phyloP scores from a whole-genome alignment of 306 rosid species.

The Arachis hypogaea region DNA sequence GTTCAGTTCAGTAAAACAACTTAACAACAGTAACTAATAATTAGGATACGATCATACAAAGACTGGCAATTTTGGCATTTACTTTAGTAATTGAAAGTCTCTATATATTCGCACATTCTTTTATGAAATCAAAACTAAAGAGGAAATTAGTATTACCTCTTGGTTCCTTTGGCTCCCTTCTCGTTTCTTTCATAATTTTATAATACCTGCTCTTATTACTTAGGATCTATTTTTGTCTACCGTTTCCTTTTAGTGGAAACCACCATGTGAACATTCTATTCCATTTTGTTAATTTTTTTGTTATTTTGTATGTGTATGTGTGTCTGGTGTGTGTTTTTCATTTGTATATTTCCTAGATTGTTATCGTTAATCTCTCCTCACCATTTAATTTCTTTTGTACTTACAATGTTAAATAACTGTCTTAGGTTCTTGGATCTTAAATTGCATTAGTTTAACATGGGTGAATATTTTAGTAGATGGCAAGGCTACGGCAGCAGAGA shows the following conservation, averaged over 20 bases:
- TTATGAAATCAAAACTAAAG: not conserved
- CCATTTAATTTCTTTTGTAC: not conserved
- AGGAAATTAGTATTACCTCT: not conserved
- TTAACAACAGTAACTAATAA: too few relatives aligned
- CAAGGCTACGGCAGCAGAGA: too few relatives aligned
- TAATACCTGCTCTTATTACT: too few relatives aligned
- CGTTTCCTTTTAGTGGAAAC: not conserved
- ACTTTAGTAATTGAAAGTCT: not conserved
- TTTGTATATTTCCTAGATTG: constrained; percentile 12
- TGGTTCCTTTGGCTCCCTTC: not conserved
- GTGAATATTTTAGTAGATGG: too few relatives aligned
- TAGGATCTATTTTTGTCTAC: not conserved
- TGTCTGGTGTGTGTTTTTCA: not conserved
- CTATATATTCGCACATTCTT: too few relatives aligned
- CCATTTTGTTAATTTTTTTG: not conserved
- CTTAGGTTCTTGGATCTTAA: too few relatives aligned
- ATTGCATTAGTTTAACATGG: too few relatives aligned
- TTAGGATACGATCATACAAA: too few relatives aligned
- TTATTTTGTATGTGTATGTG: not conserved
- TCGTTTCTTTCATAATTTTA: too few relatives aligned
- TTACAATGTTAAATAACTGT: too few relatives aligned
- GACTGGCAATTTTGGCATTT: not conserved
- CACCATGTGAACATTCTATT: not conserved
- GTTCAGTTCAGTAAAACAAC: too few relatives aligned
- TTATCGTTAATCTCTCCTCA: not conserved